phyloP scores from a whole-genome alignment of 208 protist genomes.

The Angomonas deanei region DNA sequence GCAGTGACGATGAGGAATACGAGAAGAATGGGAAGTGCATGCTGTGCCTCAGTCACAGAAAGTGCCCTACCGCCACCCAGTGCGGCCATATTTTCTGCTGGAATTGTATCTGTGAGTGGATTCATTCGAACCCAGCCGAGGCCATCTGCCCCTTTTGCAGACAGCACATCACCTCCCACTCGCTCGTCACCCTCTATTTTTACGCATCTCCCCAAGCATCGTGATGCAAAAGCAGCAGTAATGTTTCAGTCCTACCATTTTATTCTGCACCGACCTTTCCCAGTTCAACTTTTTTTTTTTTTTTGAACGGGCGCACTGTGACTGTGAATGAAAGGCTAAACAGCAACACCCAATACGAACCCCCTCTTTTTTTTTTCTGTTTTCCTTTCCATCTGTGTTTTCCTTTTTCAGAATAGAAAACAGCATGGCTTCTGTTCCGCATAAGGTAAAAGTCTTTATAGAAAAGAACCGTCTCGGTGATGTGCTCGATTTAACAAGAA shows the following conservation, averaged over 20 bases:
- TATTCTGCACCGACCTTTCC: background rate
- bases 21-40: conserved; percentile 66
- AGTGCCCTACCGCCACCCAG: conserved; percentile 66
- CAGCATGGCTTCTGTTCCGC: no score
- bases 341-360: no score
- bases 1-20: conserved; percentile 46
- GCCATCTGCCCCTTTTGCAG: conserved; percentile 85
- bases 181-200: conserved; percentile 77
- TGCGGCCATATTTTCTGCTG: conserved; percentile 89
- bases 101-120: conserved; percentile 83
- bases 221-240: conserved; percentile 12
- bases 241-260: background rate
- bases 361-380: no score
- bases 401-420: background rate
- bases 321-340: no score
- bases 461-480: no score
- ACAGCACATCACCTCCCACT: conserved; percentile 67
- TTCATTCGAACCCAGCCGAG: conserved; percentile 68
- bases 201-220: conserved; percentile 22
- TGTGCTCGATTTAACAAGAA: no score
- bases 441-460: no score
- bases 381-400: background rate
- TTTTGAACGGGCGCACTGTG: no score
- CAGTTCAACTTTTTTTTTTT: conserved; percentile 16
- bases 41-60: conserved; percentile 76